Base-by-base conservation (phyloP, 129 eudicot genomes). In the Helianthus tuberosus region DNA sequence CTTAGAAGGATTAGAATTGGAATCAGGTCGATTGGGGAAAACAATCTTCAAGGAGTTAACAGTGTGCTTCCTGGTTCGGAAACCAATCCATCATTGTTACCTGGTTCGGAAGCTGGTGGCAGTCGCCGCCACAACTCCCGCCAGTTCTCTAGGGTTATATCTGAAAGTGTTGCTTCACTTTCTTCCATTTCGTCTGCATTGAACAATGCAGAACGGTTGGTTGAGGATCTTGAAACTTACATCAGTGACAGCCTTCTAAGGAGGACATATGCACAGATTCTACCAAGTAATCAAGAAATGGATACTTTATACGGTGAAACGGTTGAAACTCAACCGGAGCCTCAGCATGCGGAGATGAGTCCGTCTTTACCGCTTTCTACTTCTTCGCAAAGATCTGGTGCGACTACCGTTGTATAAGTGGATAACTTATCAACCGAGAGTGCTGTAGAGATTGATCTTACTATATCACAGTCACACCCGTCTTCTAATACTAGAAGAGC, bases 121-220 rank as follows among this genome's bases (percentile, higher is more conserved):
- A 81, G 79, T 69, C 76, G 83, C 10, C 86, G 89, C 13, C 79
- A 67, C 17, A 84, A 88, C 36, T 82, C 93, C 46, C 89, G 84
- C 39, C 92, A 78, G 52, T 80, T 84, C 70, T 82, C 92, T n/a
- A n/a, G n/a, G n/a, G n/a, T n/a, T n/a, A n/a, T n/a, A n/a, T n/a
- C n/a, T n/a, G n/a, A n/a, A n/a, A 86, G 84, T 82, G 90, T 92
- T 35, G 94, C 94, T 73, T 91, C 92, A 41, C 92, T 91, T 50
- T 84, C 97, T 72, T 82, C 89, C 14, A 85, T 88, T 60, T 91
- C 97, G 0, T 84, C 91, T 29, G 96, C 87, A 3, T 73, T 90
- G 44, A 84, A 75, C 73, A 83, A 86, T 73, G 91, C 89, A n/a
- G 92, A 88, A 69, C 81, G 96, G 69, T 70, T 88, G 51, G 88